phyloP scores from a whole-genome alignment of 768 basidiomycete genomes.

The Rhizopogon roseolus region DNA sequence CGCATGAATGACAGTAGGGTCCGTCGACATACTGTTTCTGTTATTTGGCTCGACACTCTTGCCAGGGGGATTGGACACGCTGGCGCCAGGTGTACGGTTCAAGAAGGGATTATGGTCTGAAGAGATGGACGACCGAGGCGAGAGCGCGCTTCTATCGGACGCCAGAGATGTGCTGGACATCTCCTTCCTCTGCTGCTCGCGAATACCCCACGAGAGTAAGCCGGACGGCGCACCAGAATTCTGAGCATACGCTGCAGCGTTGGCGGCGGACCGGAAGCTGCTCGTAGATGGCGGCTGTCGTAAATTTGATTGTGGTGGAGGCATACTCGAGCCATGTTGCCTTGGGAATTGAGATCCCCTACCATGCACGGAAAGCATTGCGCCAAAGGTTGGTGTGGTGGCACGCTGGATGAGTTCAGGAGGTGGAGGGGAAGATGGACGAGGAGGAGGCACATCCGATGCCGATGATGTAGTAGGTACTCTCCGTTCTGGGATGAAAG shows the following conservation, averaged over 20 bases:
- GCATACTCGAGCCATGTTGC: slow-evolving; percentile 72
- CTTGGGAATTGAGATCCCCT: slow-evolving; percentile 44
- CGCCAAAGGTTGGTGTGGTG: slow-evolving; percentile 77
- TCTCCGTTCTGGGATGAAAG: slow-evolving; percentile 70
- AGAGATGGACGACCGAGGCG: slow-evolving; percentile 78
- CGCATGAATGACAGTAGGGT: slow-evolving; percentile 88
- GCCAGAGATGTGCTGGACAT: slow-evolving; percentile 66
- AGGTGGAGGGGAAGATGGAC: slow-evolving; percentile 92
- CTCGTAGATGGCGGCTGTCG: slow-evolving; percentile 72
- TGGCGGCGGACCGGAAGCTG: slow-evolving; percentile 76
- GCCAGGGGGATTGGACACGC: slow-evolving; percentile 40
- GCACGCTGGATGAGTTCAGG: slow-evolving; percentile 89
- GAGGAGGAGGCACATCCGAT: slow-evolving; percentile 68
- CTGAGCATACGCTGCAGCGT: slow-evolving; percentile 50
- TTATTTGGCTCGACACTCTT: slow-evolving; percentile 24
- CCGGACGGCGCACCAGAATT: slow-evolving; percentile 36
- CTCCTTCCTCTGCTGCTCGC: slow-evolving; percentile 50
- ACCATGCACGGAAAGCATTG: slow-evolving; percentile 53
- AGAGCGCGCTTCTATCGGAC: slow-evolving; percentile 63
- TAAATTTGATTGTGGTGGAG: slow-evolving; percentile 61
- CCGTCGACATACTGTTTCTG: slow-evolving; percentile 52
- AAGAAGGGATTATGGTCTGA: slow-evolving; percentile 62
- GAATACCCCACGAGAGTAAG: slow-evolving; percentile 45
- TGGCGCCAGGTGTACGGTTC: slow-evolving; percentile 31
- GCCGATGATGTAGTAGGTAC: slow-evolving; percentile 37